Evolutionary conservation across 352 stramenopile species (phyloP), one percentile per base, ranked within the genome.

Genomic region (Phytophthora agathidicida): DNA sequence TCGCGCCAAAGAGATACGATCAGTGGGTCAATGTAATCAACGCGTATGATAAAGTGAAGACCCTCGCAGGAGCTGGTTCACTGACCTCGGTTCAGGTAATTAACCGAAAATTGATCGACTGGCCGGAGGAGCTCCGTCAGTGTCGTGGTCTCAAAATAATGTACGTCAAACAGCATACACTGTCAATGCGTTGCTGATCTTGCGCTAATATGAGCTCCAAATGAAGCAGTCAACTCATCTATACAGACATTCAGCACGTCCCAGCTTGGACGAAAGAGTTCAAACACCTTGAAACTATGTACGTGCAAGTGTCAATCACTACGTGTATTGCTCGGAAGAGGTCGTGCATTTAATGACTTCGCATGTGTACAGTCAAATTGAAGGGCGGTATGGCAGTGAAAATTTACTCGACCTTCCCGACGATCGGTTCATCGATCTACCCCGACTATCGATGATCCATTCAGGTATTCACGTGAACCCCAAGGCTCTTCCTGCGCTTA

Each of bases 41-140:
- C 24, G 45, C 61, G 2, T 65, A 51, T 1, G 5, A 33, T 2
- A 57, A 55, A 14, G 37, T 78, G 1, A 49, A 38, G 3, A 27
- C 48, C 0, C 24, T 79, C 0, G 61, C 62, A 9, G 41, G 55
- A 7, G 43, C 61, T 2, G 71, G 75, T 0, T 22, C 19, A 9
- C 9, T 76, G 5, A 41, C 33, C 9, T 62, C 47, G 1, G 17
- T 77, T 14, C 55, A 77, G 16, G 30, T 77, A 16, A 65, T 74
- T 19, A 77, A 72, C 49, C 65, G 55, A 0, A 27, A 55, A 19
- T 24, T 72, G 0, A 7, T 41, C 1, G 36, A 47, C 8, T 63
- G 33, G 27, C 65, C 65, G 0, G 53, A 70, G 11, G 60, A 66
- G 38, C 53, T 73, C 36, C 51, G 47, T 2, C 11, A 10, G 0